Evolutionary conservation across 305 asterid species (phyloP), one percentile per base, ranked within the genome.

Genomic region (Plantago lanceolata): DNA sequence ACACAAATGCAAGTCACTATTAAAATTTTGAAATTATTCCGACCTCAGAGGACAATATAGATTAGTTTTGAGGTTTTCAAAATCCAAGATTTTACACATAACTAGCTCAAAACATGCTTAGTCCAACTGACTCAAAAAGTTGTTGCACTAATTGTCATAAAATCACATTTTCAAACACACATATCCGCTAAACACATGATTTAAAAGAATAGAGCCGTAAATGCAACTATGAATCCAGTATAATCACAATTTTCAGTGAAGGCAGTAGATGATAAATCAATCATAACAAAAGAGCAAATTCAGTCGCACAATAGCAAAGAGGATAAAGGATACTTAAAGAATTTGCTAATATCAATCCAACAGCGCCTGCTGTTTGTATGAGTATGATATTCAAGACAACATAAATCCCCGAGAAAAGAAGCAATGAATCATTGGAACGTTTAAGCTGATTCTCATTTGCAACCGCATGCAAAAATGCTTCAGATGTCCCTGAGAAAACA

Each of bases 381-480:
- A 93, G 90, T 57, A 48, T 71, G 74, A 89, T 81, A 71, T 89
- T 93, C 71, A 85, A 59, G 66, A 80, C 74, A 40, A 89, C 45
- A 78, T 87, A 93, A 68, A 84, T 76, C 70, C 83, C n/a, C 37
- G 99, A 89, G 83, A 89, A 93, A 62, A 79, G 71, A 66, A 89
- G 80, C 67, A 86, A 75, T 53, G 80, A 87, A 80, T 84, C 83
- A 69, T 93, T 93, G 19, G 92, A 93, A 55, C 71, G 81, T 73
- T 88, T 85, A 44, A 93, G 87, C 76, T 88, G 81, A 52, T 70
- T 69, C 86, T 93, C 88, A 37, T 87, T 78, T 63, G 99, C 99
- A 72, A 93, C 94, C 26, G 99, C 97, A 56, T 89, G 99, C 81
- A 93, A 63, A 82, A 93, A 93, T 63, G 97, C 96, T 76, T 93